Conservation (phyloP, 306 rosid genomes). For the Glycine latifolia region DNA sequence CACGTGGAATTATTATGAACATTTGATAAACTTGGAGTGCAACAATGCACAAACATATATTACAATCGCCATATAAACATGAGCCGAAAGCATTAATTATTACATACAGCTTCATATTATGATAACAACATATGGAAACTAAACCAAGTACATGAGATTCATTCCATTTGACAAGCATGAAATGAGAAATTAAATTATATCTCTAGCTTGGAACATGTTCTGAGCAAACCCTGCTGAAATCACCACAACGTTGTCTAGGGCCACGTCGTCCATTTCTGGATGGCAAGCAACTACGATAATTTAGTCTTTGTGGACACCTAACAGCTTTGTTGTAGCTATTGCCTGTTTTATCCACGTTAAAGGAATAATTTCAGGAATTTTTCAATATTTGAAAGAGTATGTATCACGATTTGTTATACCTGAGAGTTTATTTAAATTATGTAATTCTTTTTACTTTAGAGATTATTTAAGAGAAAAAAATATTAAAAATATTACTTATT, state of each 20-base stretch:
- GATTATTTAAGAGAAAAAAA: too few relatives aligned
- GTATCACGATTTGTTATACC: too few relatives aligned
- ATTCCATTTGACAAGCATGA: neutral
- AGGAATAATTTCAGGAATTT: too few relatives aligned
- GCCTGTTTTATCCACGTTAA: neutral
- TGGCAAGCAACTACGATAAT: slow-evolving; percentile 50
- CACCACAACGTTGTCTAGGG: slow-evolving; percentile 15
- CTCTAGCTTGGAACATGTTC: neutral
- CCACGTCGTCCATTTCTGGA: neutral
- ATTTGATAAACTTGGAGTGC: neutral
- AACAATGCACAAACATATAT: neutral
- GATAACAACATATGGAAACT: neutral
- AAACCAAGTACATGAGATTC: neutral
- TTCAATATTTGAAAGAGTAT: too few relatives aligned
- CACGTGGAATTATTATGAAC: neutral
- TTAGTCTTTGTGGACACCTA: neutral
- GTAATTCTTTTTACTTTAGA: too few relatives aligned
- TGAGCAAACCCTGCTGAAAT: slow-evolving; percentile 34
- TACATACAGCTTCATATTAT: neutral
- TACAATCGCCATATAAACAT: too few relatives aligned
- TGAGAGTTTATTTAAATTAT: too few relatives aligned
- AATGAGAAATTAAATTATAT: neutral
- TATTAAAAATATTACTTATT: too few relatives aligned
- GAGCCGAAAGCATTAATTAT: too few relatives aligned
- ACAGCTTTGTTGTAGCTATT: slow-evolving; percentile 31